A percentile compares a stretch with the other conserved stretches of the same genome.
Evolutionary conservation across 2,329 filamentous ascomycete species (phyloP).

Genomic region (Fusarium neocosmosporiellum): DNA sequence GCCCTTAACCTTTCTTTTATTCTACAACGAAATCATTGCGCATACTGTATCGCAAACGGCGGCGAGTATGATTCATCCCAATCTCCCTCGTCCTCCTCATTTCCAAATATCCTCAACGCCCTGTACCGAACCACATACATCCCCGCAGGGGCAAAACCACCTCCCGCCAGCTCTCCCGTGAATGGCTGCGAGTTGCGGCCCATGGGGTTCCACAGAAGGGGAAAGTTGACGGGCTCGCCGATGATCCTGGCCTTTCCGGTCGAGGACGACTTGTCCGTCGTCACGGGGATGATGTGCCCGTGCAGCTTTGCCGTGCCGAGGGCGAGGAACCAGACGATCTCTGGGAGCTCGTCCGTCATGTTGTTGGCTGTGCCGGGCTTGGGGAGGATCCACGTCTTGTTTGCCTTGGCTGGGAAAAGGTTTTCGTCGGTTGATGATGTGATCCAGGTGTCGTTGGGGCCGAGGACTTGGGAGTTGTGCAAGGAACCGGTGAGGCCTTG

Average conservation of each 20-base stretch:
- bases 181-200: conserved; percentile 48
- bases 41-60: conserved; percentile 59
- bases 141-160: conserved; percentile 60
- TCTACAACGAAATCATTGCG: conserved; percentile 2
- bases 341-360: conserved; percentile 50
- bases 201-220: conserved; percentile 48
- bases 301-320: conserved; percentile 59
- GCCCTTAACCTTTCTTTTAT: background rate
- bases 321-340: conserved; percentile 54
- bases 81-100: conserved; percentile 55
- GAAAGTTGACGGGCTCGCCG: conserved; percentile 57
- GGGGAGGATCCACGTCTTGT: conserved; percentile 56
- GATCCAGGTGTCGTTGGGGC: conserved; percentile 42
- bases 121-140: conserved; percentile 61
- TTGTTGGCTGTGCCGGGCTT: conserved; percentile 48
- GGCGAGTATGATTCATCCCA: conserved; percentile 59
- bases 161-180: conserved; percentile 60
- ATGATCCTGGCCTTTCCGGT: conserved; percentile 50
- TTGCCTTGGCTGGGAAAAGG: conserved; percentile 41
- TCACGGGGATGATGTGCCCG: conserved; percentile 57
- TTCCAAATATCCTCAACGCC: conserved; percentile 63
- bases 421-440: conserved; percentile 49
- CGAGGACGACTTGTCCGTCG: conserved; percentile 33
- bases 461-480: conserved; percentile 44
- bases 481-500: conserved; percentile 53